Base-by-base conservation (phyloP, 345 rosid species). In the Tarenaya hassleriana region DNA sequence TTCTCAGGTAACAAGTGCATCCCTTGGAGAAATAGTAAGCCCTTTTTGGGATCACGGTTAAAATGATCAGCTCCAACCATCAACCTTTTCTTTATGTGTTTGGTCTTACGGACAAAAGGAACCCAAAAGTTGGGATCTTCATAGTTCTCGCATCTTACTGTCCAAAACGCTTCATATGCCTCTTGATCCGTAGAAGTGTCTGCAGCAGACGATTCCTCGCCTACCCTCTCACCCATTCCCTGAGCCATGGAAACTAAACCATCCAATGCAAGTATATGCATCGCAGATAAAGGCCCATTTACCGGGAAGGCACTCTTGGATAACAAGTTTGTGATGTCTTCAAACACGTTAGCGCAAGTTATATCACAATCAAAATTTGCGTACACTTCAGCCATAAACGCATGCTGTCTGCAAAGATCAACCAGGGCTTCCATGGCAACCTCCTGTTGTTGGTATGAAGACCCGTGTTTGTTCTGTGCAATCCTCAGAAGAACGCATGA, bases 371-470 rank as follows among this genome's bases (percentile, higher is more conserved):
- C 94, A 43, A 77, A 84, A 70, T 81, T 84, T 24, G 80, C 80
- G 67, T 71, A 84, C 74, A 77, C 75, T 62, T 84, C 94, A 34
- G 75, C 66, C 74, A 77, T 71, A 69, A 81, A 84, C 10, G 73
- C 66, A 44, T 64, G 77, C 63, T 78, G 86, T 67, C 86, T 69
- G 71, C 83, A 81, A 52, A 84, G 69, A 60, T 84, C 94, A 51
- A 81, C 86, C 59, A 84, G 61, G 46, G 88, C 86, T 62, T 84
- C 94, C 83, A 84, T 68, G 27, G 88, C 88, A 72, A 81, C 94
- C 68, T 81, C 94, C 68, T 84, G 85, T 65, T 73, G 88, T 60
- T 78, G 88, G 66, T 79, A 84, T 44, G 94, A 78, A 34, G 83
- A 76, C 29, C 88, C 88, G 62, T 78, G 72, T 61, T 70, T 84